Base-by-base conservation (phyloP, 805 yeast species). In the Metschnikowia peoriensis region DNA sequence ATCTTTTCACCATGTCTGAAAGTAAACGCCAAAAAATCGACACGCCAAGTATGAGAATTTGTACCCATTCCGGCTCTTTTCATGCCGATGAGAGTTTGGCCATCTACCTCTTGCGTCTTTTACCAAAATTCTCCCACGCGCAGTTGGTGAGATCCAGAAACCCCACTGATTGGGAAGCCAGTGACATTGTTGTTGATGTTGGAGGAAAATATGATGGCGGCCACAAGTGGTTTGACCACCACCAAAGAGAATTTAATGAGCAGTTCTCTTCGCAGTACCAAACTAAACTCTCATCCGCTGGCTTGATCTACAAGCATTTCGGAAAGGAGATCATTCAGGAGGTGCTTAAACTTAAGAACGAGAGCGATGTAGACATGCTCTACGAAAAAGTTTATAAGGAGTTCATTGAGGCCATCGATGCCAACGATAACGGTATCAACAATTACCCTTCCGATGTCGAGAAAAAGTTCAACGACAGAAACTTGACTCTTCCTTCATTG, bases 31-130 rank as follows among this genome's bases (percentile, higher is more conserved):
- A 55, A 51, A 55, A 61, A 55, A 51, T 51, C 38, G 47, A 49
- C 17, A 37, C 56, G 14, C 15, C 56, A 15, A 50, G 51, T 50
- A 66, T 83, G 54, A 83, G 82, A 63, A 88, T 92, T 52, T 93
- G 97, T 65, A 92, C 97, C 11, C 96, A 88, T 63, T 86, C 92
- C 46, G 99, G 99, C 7, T 80, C 91, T 0, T 94, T 94, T 78
- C 99, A 94, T 66, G 98, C 98, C 10, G 99, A 94, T 69, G 99
- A 94, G 69, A 85, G 96, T 10, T 78, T 94, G 47, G 99, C 98
- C 1, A 97, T 93, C 2, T 92, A 79, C 68, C 84, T 94, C 86
- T 74, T 94, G 51, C 82, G 80, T 59, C 73, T 83, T 16, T 72
- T 93, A 44, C 94, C 96, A 8, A 77, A 79, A 66, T 94, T 70